Base-by-base conservation (phyloP, 2,329 filamentous ascomycete species). In the Nothophaeocryptopus gaeumannii region DNA sequence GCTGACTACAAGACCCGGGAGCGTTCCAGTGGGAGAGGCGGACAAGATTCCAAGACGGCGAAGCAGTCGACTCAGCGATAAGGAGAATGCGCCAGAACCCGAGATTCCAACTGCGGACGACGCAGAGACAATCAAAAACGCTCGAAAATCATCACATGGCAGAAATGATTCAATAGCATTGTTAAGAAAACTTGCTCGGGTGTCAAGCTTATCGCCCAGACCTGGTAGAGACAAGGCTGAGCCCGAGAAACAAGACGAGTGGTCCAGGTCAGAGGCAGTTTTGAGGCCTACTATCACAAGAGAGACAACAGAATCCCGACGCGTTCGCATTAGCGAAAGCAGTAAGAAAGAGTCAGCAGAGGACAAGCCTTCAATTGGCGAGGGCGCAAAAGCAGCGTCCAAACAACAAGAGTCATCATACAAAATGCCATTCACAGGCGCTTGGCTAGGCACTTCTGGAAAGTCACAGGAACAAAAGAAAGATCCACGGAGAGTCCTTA, bases 81-180 rank as follows among this genome's bases (percentile, higher is more conserved):
- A 53, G 33, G 50, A 45, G 37, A 48, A 53, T 13, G 41, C 34
- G 32, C 45, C 37, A 13, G 37, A 49, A 16, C 33, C 39, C 5
- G 12, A 29, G 7, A 35, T 38, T 5, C 39, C 32, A n/a, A 29
- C 31, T 10, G 15, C 20, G 8, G 32, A 20, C 29, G 29, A 30
- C 5, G 26, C 40, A 31, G 36, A 43, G 35, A 11, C 36, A 8
- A 12, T 14, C 9, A 37, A 33, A 15, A 47, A 39, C 37, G 32
- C 32, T 20, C 45, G 41, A 31, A 39, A 26, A n/a, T 14, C 30
- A 20, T 47, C 45, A 10, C 65, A 70, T 43, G 61, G 65, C 30
- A 67, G 72, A 33, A 65, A 70, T 36, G 74, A 76, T 57, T 76
- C 74, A 5, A 67, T 74, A 52, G 67, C 72, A 52, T 61, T 78